Evolutionary conservation across 1,284 basidiomycete species (phyloP).

Genomic region (Pseudozyma sp.): DNA sequence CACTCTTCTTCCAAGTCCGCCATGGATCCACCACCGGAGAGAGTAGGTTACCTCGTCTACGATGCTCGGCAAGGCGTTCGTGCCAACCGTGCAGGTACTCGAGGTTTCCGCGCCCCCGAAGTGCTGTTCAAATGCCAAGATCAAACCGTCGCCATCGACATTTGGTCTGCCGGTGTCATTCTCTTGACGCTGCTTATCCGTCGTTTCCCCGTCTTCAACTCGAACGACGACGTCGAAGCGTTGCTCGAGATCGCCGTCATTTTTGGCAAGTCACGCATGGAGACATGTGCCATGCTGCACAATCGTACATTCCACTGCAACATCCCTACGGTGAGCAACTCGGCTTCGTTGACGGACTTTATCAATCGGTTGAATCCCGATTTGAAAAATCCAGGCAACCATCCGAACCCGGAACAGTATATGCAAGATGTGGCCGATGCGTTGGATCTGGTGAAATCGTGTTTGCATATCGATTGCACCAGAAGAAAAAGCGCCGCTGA

Average conservation of each 20-base stretch:
- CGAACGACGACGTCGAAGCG: slow-evolving; percentile 93
- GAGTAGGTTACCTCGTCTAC: slow-evolving; percentile 61
- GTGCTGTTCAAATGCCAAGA: slow-evolving; percentile 94
- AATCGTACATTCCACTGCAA: slow-evolving; percentile 70
- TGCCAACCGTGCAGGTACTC: slow-evolving; percentile 94
- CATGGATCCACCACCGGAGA: slow-evolving; percentile 65
- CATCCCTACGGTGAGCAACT: slow-evolving; percentile 48
- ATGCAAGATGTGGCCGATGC: slow-evolving; percentile 55
- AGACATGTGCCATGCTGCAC: slow-evolving; percentile 86
- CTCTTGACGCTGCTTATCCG: slow-evolving; percentile 89
- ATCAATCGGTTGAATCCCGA: slow-evolving; percentile 61
- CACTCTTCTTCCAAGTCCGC: slow-evolving; percentile 24
- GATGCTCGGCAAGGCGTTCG: slow-evolving; percentile 78
- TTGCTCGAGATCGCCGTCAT: slow-evolving; percentile 92
- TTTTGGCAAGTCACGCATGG: slow-evolving; percentile 85
- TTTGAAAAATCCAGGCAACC: slow-evolving; percentile 44
- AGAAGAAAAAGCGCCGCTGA: slow-evolving; percentile 58
- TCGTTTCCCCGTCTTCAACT: slow-evolving; percentile 95
- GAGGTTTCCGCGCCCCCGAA: slow-evolving; percentile 96
- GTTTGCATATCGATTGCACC: slow-evolving; percentile 64
- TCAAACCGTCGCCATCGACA: slow-evolving; percentile 91
- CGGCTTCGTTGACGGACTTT: slow-evolving; percentile 56
- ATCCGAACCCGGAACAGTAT: slow-evolving; percentile 59
- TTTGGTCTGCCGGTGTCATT: slow-evolving; percentile 95
- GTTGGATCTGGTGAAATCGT: slow-evolving; percentile 59